phyloP scores from a whole-genome alignment of 768 basidiomycete genomes.

The Boletus vermiculosoides region DNA sequence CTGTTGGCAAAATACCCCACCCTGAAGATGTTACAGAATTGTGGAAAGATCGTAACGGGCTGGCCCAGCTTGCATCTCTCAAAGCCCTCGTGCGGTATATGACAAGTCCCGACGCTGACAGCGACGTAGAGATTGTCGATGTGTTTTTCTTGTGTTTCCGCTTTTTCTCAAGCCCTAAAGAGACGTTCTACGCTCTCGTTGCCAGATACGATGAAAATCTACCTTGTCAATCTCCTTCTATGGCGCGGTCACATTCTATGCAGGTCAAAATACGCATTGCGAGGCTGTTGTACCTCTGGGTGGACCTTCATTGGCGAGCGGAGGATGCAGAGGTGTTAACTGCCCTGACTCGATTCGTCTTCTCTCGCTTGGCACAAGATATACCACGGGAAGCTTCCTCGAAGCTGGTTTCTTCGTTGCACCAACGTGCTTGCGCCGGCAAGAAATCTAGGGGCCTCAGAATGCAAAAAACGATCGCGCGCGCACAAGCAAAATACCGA shows the following conservation, averaged over 20 bases:
- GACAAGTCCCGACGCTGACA: conserved; percentile 40
- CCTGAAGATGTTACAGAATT: conserved; percentile 31
- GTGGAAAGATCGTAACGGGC: conserved; percentile 26
- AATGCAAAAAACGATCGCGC: conserved; percentile 25
- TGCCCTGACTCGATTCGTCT: conserved; percentile 31
- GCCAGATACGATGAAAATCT: conserved; percentile 47
- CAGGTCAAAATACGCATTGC: conserved; percentile 58
- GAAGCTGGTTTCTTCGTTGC: conserved; percentile 31
- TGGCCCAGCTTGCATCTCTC: conserved; percentile 38
- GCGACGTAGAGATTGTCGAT: conserved; percentile 44
- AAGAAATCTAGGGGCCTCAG: conserved; percentile 27
- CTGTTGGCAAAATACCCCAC: conserved; percentile 32
- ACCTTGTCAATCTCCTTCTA: conserved; percentile 21
- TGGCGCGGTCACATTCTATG: conserved; percentile 43
- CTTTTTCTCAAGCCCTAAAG: conserved; percentile 54
- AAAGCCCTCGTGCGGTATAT: conserved; percentile 45
- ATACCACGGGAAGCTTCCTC: conserved; percentile 31
- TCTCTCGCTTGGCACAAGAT: conserved; percentile 31
- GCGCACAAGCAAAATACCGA: conserved; percentile 20
- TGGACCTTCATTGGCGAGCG: conserved; percentile 64
- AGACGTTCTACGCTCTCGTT: conserved; percentile 44
- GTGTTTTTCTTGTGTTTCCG: conserved; percentile 74
- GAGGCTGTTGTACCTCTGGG: conserved; percentile 65
- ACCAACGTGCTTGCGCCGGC: conserved; percentile 24
- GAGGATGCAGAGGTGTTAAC: conserved; percentile 42